These are phyloP conservation scores for Oleoguttula mirabilis DNA, from an alignment of 495 filamentous ascomycete species.

Conservation along the genomic window DNA sequence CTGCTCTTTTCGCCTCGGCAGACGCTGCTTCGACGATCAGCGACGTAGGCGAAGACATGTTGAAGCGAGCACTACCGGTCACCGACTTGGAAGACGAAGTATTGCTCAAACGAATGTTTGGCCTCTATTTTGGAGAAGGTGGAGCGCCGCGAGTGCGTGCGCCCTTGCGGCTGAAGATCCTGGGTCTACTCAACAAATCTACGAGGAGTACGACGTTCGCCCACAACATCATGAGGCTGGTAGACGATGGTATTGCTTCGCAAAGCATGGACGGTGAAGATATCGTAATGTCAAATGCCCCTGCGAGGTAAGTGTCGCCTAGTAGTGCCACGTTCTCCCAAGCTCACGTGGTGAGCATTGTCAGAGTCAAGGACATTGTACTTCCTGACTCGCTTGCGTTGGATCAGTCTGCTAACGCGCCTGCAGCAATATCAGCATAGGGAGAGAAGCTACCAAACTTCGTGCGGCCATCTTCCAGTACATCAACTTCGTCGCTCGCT, in stretches of 20 bases:
- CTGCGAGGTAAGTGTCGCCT: conserved; percentile 23
- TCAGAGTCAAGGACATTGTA: not conserved
- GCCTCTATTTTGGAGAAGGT: conserved; percentile 49
- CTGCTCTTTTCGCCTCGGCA: conserved; percentile 67
- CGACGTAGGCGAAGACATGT: conserved; percentile 66
- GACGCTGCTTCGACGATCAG: conserved; percentile 73
- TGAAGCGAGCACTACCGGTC: conserved; percentile 57
- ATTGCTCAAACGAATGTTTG: conserved; percentile 52
- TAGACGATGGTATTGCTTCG: conserved; percentile 49
- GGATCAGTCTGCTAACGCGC: not conserved
- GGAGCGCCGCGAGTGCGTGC: conserved; percentile 46
- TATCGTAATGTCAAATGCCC: conserved; percentile 18
- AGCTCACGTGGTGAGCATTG: conserved; percentile 2
- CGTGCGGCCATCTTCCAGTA: conserved; percentile 78
- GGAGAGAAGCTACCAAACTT: conserved; percentile 60
- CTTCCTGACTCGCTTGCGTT: too few species aligned
- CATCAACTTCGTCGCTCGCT: conserved; percentile 74
- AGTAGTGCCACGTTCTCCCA: not conserved
- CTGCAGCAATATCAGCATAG: conserved; percentile 34
- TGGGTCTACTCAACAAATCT: conserved; percentile 67
- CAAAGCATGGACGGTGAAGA: conserved; percentile 22
- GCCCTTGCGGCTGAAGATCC: conserved; percentile 62
- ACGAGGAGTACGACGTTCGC: conserved; percentile 52
- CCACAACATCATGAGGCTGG: conserved; percentile 50
- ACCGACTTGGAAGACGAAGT: conserved; percentile 58